phyloP scores from a whole-genome alignment of 441 rosid species.

The Adansonia gregorii region DNA sequence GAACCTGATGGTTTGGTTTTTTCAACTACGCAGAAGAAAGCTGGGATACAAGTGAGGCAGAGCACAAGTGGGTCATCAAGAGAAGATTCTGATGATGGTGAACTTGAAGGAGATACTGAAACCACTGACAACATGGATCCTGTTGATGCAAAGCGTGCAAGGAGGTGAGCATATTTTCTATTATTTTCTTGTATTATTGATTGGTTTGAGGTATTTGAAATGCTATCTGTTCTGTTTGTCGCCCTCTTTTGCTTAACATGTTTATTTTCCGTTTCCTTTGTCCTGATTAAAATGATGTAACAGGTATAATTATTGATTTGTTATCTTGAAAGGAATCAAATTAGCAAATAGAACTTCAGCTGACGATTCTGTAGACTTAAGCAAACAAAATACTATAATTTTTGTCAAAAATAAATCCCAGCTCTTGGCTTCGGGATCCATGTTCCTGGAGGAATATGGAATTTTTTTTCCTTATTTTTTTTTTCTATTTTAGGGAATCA shows the following conservation, averaged over 20 bases:
- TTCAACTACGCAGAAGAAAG: constrained; percentile 47
- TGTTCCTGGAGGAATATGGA: no score
- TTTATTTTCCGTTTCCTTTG: background rate
- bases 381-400: background rate
- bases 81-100: constrained; percentile 94
- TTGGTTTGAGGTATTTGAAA: constrained; percentile 22
- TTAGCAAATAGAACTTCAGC: constrained; percentile 5
- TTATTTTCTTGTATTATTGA: constrained; percentile 24
- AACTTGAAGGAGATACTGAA: constrained; percentile 74
- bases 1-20: constrained; percentile 47
- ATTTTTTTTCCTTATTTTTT: no score
- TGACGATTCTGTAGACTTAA: no score
- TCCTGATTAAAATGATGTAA: background rate
- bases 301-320: background rate
- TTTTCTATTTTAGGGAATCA: no score
- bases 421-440: background rate
- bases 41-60: constrained; percentile 59
- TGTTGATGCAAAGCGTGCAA: constrained; percentile 68
- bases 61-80: constrained; percentile 86
- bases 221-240: constrained; percentile 21
- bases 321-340: constrained; percentile 13
- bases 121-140: constrained; percentile 68
- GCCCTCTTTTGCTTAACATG: constrained; percentile 17
- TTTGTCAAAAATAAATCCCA: background rate
- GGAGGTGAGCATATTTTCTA: constrained; percentile 56